Base-by-base conservation (phyloP, 306 rosid genomes). In the Acmispon strigosus region DNA sequence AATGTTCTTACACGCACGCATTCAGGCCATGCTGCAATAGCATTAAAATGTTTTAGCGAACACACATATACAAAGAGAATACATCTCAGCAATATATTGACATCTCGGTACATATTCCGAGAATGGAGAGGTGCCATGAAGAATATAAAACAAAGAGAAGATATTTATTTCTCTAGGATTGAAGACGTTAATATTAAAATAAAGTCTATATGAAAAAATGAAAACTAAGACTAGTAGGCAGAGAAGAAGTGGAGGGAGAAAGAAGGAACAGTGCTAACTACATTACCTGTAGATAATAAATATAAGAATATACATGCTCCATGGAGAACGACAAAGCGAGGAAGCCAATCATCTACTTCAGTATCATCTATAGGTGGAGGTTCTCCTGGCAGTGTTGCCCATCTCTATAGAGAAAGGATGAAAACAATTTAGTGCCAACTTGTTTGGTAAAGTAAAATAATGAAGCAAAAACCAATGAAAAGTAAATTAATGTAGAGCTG, bases 281-380 rank as follows among this genome's bases (percentile, higher is more conserved):
- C 18, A 66, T 70, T 85, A 94, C 97, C 99, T 73, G 99, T 91
- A 27, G 88, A 90, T 12, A 77, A 63, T 50, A 89, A 70, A 77
- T 86, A 94, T 81, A 94, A 82, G 80, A 87, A 94, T 60, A 94
- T 61, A 72, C 99, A 94, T 15, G 66, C 60, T 41, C 99, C 99
- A 29, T 94, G 97, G n/a, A 94, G 89, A 81, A 91, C 92, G 8
- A 87, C 85, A 63, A 94, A 94, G 67, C 99, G 99, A 39, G 99
- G 97, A 78, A 91, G 96, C 99, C 99, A 79, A 68, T 94, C 99
- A 78, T 94, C 92, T 53, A 94, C 84, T 0, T 94, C 99, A 14
- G 79, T 71, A 60, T 91, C 99, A 75, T 94, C 99, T 64, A 91
- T 69, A 1, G 96, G 97, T 52, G 89, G 91, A 82, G 92, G 99